Percentiles rank a stretch among this genome's conserved stretches.
phyloP scores from a whole-genome alignment of 1,284 basidiomycete species.

The Microbotryomycetes sp. region DNA sequence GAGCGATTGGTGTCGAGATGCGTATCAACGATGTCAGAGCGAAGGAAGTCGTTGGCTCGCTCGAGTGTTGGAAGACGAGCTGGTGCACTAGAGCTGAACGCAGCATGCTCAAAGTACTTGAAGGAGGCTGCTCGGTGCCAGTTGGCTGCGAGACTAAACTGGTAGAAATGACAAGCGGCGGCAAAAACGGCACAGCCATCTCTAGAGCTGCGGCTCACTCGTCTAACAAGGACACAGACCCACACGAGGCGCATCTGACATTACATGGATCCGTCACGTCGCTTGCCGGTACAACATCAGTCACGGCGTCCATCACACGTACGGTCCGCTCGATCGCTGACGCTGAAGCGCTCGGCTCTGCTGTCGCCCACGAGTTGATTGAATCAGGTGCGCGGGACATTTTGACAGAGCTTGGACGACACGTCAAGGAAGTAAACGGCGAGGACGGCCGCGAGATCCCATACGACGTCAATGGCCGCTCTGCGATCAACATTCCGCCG shows the following conservation, averaged over 20 bases:
- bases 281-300: slow-evolving; percentile 60
- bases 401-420: slow-evolving; percentile 65
- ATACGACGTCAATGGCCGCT: not conserved
- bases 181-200: not conserved
- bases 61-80: slow-evolving; percentile 52
- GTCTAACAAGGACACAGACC: slow-evolving; percentile 16
- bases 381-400: slow-evolving; percentile 65
- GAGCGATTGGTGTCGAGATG: slow-evolving; percentile 83
- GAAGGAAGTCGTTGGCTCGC: slow-evolving; percentile 54
- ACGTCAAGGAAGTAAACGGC: slow-evolving; percentile 49
- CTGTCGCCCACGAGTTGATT: slow-evolving; percentile 57
- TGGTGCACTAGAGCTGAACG: slow-evolving; percentile 77
- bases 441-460: slow-evolving; percentile 22
- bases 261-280: slow-evolving; percentile 74
- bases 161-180: slow-evolving; percentile 1
- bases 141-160: slow-evolving; percentile 67
- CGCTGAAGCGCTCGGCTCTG: slow-evolving; percentile 60
- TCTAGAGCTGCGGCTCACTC: not conserved
- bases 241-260: slow-evolving; percentile 47
- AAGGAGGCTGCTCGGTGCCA: slow-evolving; percentile 95
- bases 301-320: slow-evolving; percentile 56
- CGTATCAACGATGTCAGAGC: slow-evolving; percentile 60
- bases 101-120: slow-evolving; percentile 73
- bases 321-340: slow-evolving; percentile 53
- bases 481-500: not conserved